Percentiles rank a stretch among this genome's conserved stretches.
phyloP scores from a whole-genome alignment of 192 early-diverging fungal species.

The Piromyces finnis region DNA sequence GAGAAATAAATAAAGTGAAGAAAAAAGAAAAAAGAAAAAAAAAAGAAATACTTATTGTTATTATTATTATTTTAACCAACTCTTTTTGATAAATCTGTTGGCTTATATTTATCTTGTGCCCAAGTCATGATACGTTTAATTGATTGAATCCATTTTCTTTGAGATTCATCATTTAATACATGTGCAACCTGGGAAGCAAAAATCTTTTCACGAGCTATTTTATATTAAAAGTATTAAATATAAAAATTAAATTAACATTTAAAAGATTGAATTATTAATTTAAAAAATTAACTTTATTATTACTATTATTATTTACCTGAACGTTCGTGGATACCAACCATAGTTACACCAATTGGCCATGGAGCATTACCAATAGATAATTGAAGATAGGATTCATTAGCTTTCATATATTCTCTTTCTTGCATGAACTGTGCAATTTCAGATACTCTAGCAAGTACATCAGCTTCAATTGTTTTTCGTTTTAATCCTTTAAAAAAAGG shows the following conservation, averaged over 20 bases:
- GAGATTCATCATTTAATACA: conserved; percentile 88
- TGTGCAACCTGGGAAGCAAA: conserved; percentile 87
- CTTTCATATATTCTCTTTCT: conserved; percentile 72
- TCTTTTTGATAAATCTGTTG: conserved; percentile 3
- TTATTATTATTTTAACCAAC: not conserved
- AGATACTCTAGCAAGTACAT: conserved; percentile 73
- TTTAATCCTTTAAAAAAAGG: conserved; percentile 83
- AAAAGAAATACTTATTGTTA: no score
- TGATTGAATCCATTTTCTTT: conserved; percentile 97
- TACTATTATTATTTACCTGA: conserved; percentile 10
- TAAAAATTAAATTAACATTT: no score
- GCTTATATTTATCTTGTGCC: conserved; percentile 80
- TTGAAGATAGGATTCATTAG: conserved; percentile 83
- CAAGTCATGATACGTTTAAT: conserved; percentile 95
- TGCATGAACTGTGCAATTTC: conserved; percentile 80
- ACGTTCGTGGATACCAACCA: conserved; percentile 80
- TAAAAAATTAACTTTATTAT: no score
- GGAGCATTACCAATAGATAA: conserved; percentile 94
- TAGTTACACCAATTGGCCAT: conserved; percentile 72
- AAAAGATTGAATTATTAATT: no score
- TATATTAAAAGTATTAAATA: no score
- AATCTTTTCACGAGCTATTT: conserved; percentile 80
- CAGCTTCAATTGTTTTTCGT: conserved; percentile 48
- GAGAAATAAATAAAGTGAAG: no score
- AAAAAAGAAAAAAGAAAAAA: no score